Conservation (phyloP, 106 monocot genomes). For the Apostasia shenzhenica region DNA sequence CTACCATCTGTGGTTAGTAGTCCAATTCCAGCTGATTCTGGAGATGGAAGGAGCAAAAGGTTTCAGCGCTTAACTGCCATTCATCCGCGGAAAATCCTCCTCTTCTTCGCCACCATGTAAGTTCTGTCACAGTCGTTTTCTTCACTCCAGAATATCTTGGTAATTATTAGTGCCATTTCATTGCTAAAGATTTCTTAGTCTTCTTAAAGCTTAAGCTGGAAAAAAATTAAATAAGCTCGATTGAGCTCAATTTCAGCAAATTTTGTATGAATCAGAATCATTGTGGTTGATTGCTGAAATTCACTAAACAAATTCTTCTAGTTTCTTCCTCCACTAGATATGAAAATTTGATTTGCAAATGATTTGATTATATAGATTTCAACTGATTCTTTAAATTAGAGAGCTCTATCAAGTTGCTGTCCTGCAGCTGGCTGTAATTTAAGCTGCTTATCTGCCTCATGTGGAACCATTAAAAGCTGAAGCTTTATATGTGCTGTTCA, state of each 20-base stretch:
- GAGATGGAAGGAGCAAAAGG: constrained; percentile 55
- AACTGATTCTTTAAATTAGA: no score
- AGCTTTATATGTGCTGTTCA: neutral
- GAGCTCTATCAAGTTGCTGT: neutral
- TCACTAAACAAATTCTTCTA: no score
- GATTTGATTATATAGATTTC: no score
- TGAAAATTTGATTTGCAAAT: no score
- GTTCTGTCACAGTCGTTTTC: constrained; percentile 3
- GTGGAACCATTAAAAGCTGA: neutral
- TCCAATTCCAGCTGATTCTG: constrained; percentile 29
- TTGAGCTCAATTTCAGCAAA: no score
- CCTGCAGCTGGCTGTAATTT: no score
- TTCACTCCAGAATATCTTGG: neutral
- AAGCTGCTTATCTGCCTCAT: neutral
- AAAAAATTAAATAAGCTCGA: no score
- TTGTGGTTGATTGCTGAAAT: no score
- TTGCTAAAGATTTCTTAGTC: no score
- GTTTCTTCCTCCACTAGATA: no score
- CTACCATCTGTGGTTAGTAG: constrained; percentile 26
- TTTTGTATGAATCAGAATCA: no score
- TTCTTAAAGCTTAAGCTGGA: no score
- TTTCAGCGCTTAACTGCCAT: constrained; percentile 43
- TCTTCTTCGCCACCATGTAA: constrained; percentile 88
- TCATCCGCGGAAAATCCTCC: constrained; percentile 80
- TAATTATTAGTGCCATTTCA: neutral